Evolutionary conservation across 2,329 filamentous ascomycete species (phyloP), one percentile per base, ranked within the genome.

Genomic region (Xylariaceae sp.): DNA sequence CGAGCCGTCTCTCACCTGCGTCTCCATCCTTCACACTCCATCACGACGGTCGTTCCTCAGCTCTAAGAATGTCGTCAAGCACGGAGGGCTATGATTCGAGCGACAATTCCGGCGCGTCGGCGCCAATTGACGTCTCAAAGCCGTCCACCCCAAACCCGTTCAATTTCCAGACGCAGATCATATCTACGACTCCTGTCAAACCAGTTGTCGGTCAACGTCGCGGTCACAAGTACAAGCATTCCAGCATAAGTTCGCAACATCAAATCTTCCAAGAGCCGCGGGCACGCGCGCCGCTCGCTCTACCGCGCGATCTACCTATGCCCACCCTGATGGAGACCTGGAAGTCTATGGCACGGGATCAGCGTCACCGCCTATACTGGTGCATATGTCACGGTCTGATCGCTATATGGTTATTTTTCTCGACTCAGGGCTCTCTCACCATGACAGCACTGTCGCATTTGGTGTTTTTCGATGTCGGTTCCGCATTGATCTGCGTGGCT

Each of bases 191-290:
- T 15, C 88, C 89, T 2, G 82, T 92, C 59, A 93, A 92, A 78
- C 88, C 90, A 65, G 93, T 91, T 67, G 85, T 97, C 64, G 92
- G 92, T 64, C 90, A 96, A 74, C 86, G 94, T 65, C 88, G 93
- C 62, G 94, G 94, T 63, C 94, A 99, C 78, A 92, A 94, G 73
- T 99, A 99, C 81, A 96, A 97, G 73, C 93, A 97, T 77, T 95
- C 90, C 73, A 96, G 90, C 72, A 88, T 99, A 59, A 96, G 90
- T 17, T 78, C 85, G 6, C 85, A 87, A 68, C 92, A 97, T 73
- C 92, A 97, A 74, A 95, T 97, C 74, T 96, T 97, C 74, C 90
- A 95, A 67, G 92, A 97, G 73, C 94, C 94, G 5, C 87, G 92
- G 0, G 88, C 85, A 3, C 84, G 92, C 56, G 88, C 92, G 0